Conservation (phyloP, 768 basidiomycete species). For the Termitomyces sp. region DNA sequence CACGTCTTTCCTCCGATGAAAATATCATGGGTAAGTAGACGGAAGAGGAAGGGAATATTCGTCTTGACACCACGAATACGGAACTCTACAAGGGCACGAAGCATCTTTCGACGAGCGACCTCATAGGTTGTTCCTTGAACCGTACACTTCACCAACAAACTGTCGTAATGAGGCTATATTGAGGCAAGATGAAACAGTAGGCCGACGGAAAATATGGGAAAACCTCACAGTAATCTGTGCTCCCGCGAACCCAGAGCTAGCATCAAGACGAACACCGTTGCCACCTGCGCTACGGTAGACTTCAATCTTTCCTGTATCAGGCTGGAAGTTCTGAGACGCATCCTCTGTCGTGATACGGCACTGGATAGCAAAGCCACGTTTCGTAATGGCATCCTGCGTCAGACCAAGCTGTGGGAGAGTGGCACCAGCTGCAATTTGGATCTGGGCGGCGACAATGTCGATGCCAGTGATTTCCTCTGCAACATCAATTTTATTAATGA, state of each 20-base stretch:
- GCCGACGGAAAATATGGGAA: not conserved
- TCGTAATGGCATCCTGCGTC: constrained; percentile 92
- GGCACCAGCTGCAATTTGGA: constrained; percentile 99
- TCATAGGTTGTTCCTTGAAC: constrained; percentile 98
- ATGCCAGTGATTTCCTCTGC: constrained; percentile 99
- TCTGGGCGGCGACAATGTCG: constrained; percentile 98
- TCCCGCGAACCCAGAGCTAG: constrained; percentile 96
- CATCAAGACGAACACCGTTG: constrained; percentile 96
- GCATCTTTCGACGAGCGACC: constrained; percentile 98
- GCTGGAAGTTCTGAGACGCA: constrained; percentile 88
- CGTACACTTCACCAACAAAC: constrained; percentile 92
- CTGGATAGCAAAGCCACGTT: constrained; percentile 97
- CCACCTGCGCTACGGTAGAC: constrained; percentile 99
- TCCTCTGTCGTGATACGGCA: constrained; percentile 99
- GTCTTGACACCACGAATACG: constrained; percentile 99
- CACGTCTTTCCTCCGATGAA: constrained; percentile 97
- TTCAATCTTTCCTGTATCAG: constrained; percentile 98
- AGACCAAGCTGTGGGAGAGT: constrained; percentile 93
- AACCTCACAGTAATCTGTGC: constrained; percentile 88
- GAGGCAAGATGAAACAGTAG: not conserved
- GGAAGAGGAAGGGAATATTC: constrained; percentile 99
- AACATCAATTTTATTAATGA: not conserved
- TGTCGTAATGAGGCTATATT: constrained; percentile 92
- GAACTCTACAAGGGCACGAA: constrained; percentile 99
- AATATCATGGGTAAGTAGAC: constrained; percentile 92